Evolutionary conservation across 2,329 filamentous ascomycete genomes (phyloP), one percentile per base, ranked within the genome.

Genomic region (Alternaria panax): DNA sequence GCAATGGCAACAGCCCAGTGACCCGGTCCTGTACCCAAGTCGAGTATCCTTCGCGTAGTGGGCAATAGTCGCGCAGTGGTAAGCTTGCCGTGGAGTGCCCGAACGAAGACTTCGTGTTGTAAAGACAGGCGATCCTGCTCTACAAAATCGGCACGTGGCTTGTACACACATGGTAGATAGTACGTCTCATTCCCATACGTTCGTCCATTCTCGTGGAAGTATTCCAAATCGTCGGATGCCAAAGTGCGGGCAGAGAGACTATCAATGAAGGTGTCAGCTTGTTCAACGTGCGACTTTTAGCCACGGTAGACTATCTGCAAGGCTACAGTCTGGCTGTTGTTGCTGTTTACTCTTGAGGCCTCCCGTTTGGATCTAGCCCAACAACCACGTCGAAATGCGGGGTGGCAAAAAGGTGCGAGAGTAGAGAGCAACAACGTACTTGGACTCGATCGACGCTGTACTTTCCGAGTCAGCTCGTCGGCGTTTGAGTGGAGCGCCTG

Each of bases 71-170:
- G 67, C 12, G 73, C 74, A n/a, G 77, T 78, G 7, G 76, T 78
- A 30, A 79, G 66, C 28, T 70, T 74, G 7, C 75, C 76, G 51
- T 75, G 68, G 6, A 79, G 65, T 24, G 75, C 74, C 20, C 70
- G 65, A 16, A 88, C 76, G 67, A 87, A 89, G 46, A 89, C 84
- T 70, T 89, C 87, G 64, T 90, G 87, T 38, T 86, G 79, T 52
- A 90, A 80, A 58, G 85, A 84, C 51, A 89, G 75, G 41, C 88
- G 85, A 45, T 86, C 86, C 73, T 89, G 87, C 70, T 90, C 88
- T 45, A 82, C 77, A 45, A 89, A 85, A 67, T 90, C 88, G 24
- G 55, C 53, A 24, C 61, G 57, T 16, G 54, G 64, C 51, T 63
- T 54, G 42, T 59, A 68, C 16, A 60, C 51, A 72, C 89, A 89